Conservation (phyloP, 2,329 filamentous ascomycete species). For the Aspergillus ochraceus region DNA sequence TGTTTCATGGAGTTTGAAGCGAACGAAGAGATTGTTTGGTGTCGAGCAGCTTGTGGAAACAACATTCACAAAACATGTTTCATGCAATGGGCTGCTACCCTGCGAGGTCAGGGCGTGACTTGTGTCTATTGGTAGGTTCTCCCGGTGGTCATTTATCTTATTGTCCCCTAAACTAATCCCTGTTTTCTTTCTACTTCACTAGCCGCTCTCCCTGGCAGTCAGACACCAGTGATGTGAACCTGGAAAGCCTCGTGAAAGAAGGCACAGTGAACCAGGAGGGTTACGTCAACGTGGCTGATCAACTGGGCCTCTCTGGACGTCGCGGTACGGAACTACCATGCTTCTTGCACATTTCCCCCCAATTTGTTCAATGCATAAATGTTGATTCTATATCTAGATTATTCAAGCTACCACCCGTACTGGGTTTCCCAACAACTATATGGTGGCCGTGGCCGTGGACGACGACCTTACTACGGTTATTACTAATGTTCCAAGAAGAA, state of each 20-base stretch:
- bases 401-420: constrained; percentile 42
- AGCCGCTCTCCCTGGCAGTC: constrained; percentile 45
- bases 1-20: constrained; percentile 59
- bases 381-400: constrained; percentile 26
- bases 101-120: constrained; percentile 32
- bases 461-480: background rate
- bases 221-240: constrained; percentile 29
- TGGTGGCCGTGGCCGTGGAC: constrained; percentile 14
- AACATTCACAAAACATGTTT: constrained; percentile 62
- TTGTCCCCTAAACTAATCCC: background rate
- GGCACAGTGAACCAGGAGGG: constrained; percentile 37
- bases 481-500: background rate
- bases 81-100: constrained; percentile 50
- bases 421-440: constrained; percentile 34
- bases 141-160: background rate
- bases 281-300: constrained; percentile 47
- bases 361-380: background rate
- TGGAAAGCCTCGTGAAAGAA: constrained; percentile 30
- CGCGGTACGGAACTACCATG: constrained; percentile 35
- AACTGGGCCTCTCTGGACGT: constrained; percentile 41
- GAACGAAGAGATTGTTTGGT: constrained; percentile 55
- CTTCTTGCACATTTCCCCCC: constrained; percentile 16
- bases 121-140: constrained; percentile 48
- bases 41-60: constrained; percentile 61
- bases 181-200: constrained; percentile 1